Percentiles rank a stretch among this genome's conserved stretches.
phyloP scores from a whole-genome alignment of 179 eudicot species.

The Vitellaria paradoxa region DNA sequence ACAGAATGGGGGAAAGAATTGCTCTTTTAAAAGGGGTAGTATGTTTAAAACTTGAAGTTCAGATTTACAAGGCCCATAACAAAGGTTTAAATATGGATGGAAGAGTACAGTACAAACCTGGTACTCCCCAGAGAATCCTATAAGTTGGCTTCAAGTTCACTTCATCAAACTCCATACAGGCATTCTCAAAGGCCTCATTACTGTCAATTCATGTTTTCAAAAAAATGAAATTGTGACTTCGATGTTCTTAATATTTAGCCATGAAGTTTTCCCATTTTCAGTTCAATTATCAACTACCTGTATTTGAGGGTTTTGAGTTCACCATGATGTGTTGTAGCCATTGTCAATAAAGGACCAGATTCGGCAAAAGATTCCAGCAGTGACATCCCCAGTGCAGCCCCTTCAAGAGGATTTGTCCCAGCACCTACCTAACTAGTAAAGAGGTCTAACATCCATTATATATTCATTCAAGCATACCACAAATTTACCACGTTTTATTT shows the following conservation, averaged over 20 bases:
- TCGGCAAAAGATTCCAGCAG: constrained; percentile 88
- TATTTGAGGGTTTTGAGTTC: constrained; percentile 97
- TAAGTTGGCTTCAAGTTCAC: constrained; percentile 94
- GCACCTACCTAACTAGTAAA: constrained; percentile 71
- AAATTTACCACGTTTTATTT: background rate
- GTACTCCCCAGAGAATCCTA: constrained; percentile 93
- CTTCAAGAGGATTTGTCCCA: constrained; percentile 96
- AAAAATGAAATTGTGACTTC: constrained; percentile 11
- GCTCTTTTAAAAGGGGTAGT: background rate
- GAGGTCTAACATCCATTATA: constrained; percentile 1
- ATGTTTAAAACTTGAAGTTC: background rate
- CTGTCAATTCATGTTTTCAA: constrained; percentile 36
- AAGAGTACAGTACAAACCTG: constrained; percentile 50
- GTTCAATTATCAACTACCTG: constrained; percentile 43
- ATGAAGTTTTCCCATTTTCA: background rate
- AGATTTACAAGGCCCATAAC: background rate
- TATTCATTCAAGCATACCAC: background rate
- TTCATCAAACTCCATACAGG: constrained; percentile 98
- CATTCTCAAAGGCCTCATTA: constrained; percentile 86
- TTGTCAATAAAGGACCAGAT: constrained; percentile 69
- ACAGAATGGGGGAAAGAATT: background rate
- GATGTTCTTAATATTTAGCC: constrained; percentile 3
- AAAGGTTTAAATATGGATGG: background rate
- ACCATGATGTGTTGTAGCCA: constrained; percentile 95
- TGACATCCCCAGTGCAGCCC: constrained; percentile 98